A percentile compares a stretch with the other conserved stretches of the same genome.
Evolutionary conservation across 495 filamentous ascomycete genomes (phyloP).

Genomic region (Trichoderma reesei): DNA sequence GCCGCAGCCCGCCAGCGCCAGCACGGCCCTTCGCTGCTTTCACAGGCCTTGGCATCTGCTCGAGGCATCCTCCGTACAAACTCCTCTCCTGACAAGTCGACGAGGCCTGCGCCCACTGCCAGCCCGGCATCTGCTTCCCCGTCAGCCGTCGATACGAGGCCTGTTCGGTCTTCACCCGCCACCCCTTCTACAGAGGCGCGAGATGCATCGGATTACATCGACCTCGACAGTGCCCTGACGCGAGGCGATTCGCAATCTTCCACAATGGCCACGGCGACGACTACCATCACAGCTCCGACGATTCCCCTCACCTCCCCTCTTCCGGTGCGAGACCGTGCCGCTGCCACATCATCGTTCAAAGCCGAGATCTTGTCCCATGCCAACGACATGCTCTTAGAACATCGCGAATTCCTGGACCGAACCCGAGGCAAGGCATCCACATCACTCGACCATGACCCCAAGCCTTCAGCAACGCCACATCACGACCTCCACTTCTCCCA

Average conservation of each 20-base stretch:
- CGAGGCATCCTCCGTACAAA: slow-evolving; percentile 29
- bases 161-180: not conserved
- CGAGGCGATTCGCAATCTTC: not conserved
- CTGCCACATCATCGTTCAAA: slow-evolving; percentile 15
- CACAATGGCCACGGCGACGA: slow-evolving; percentile 16
- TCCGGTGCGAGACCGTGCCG: slow-evolving; percentile 5
- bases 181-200: not conserved
- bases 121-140: not conserved
- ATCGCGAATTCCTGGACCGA: slow-evolving; percentile 26
- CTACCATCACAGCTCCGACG: slow-evolving; percentile 17
- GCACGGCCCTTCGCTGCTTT: slow-evolving; percentile 37
- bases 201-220: slow-evolving; percentile 18
- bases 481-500: slow-evolving; percentile 12
- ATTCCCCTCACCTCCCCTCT: not conserved
- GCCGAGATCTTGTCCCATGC: slow-evolving; percentile 23
- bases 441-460: slow-evolving; percentile 31
- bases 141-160: not conserved
- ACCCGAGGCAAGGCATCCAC: slow-evolving; percentile 23
- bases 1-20: slow-evolving; percentile 29
- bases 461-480: slow-evolving; percentile 11
- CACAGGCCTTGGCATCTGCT: slow-evolving; percentile 43
- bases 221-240: slow-evolving; percentile 9
- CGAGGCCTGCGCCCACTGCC: not conserved
- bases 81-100: not conserved
- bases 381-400: slow-evolving; percentile 27